Conservation (phyloP, 2,329 filamentous ascomycete genomes). For the Exophiala sp. region DNA sequence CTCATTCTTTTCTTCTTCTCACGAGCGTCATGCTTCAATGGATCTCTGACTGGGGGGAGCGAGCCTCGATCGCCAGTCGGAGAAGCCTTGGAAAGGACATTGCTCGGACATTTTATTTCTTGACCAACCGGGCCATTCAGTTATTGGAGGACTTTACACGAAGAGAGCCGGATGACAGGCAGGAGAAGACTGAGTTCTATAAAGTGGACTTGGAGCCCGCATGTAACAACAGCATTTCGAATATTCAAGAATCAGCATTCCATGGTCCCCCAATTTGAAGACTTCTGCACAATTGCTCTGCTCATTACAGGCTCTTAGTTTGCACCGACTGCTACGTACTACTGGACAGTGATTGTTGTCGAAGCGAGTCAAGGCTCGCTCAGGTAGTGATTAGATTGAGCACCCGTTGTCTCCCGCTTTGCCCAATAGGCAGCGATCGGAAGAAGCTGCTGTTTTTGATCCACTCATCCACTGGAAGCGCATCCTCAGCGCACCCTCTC, state of each 20-base stretch:
- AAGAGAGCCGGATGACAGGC: background rate
- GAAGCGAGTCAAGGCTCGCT: too few relatives aligned
- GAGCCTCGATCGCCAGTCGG: background rate
- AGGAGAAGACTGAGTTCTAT: slow-evolving; percentile 9
- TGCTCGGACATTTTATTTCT: slow-evolving; percentile 12
- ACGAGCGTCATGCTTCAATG: slow-evolving; percentile 9
- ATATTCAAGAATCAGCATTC: background rate
- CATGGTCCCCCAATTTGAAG: background rate
- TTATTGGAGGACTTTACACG: slow-evolving; percentile 16
- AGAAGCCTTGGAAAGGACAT: slow-evolving; percentile 10
- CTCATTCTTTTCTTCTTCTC: slow-evolving; percentile 15
- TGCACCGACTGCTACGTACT: slow-evolving; percentile 14
- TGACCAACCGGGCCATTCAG: slow-evolving; percentile 1
- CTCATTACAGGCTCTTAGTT: too few relatives aligned
- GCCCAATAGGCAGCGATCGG: background rate
- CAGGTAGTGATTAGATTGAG: background rate
- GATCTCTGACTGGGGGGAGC: background rate
- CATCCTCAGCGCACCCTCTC: background rate
- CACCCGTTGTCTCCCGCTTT: background rate
- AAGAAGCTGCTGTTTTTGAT: too few relatives aligned
- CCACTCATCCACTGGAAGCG: background rate
- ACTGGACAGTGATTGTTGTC: too few relatives aligned
- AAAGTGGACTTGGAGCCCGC: slow-evolving; percentile 5
- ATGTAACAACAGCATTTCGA: slow-evolving; percentile 10
- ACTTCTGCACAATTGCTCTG: too few relatives aligned